Evolutionary conservation across 1,284 basidiomycete species (phyloP), one percentile per base, ranked within the genome.

Genomic region (Sphaerobolus stellatus): DNA sequence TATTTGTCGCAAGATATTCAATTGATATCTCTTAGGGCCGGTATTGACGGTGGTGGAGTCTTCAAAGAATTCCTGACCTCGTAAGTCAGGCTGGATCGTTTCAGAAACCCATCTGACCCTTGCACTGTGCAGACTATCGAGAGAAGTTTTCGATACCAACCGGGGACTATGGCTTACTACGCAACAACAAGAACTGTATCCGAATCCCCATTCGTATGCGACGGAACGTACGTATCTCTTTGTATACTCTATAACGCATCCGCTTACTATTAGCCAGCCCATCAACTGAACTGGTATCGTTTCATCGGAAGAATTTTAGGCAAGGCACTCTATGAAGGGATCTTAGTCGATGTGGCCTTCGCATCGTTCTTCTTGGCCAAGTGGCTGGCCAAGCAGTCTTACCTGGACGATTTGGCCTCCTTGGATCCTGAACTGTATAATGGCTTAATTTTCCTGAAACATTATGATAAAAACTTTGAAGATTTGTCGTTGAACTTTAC

Each of bases 11-110:
- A 14, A n/a, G 20, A 24, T 4, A 2, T 11, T 4, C 13, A 13
- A 14, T 43, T 43, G 4, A 22, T 33, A 52, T 50, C 62, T 7
- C 60, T 54, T 58, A 89, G 90, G 66, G 87, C 88, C 28, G 93
- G 94, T 0, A 95, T 96, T 30, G 95, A 99, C 64, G 96, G 96
- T 1, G 95, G 97, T 2, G 96, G 97, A 0, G 84, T 99, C 7
- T 98, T 98, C 77, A 99, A 99, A 68, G 97, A 98, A 71, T 97
- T 99, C 66, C 82, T 99, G 64, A 98, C 94, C 1, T 72, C 71
- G 66, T 75, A 64, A 58, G 75, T 69, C 7, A 5, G 11, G 9
- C 7, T 14, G 14, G 20, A 34, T 46, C 9, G 28, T 16, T 29
- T 38, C 40, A n/a, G n/a, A 6, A 28, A 43, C 20, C 5, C n/a